Evolutionary conservation across 1,284 basidiomycete genomes (phyloP).

Genomic region (Grifola frondosa): DNA sequence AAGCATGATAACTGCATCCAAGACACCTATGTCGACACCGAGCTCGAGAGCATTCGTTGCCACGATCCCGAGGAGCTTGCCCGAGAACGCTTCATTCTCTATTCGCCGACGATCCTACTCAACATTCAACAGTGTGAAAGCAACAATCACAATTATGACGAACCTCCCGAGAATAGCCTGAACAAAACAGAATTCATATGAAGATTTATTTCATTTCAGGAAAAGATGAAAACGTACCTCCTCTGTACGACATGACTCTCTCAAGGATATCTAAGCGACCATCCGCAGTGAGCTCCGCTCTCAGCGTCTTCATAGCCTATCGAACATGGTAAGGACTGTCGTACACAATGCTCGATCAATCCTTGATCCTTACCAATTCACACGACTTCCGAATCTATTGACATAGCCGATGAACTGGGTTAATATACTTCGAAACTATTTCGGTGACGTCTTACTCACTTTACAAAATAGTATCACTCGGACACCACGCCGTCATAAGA

Average conservation of each 20-base stretch:
- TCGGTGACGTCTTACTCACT: too few species aligned
- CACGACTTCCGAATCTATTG: conserved; percentile 74
- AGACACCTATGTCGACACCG: conserved; percentile 85
- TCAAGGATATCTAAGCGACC: conserved; percentile 77
- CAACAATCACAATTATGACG: conserved; percentile 2
- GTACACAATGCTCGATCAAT: too few species aligned
- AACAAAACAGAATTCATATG: too few species aligned
- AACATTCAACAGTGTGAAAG: conserved; percentile 4
- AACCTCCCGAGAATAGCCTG: conserved; percentile 60
- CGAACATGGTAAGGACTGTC: conserved; percentile 5
- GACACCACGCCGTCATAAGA: conserved; percentile 79
- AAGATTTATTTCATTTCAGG: too few species aligned
- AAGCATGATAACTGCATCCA: conserved; percentile 89
- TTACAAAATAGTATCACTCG: conserved; percentile 89
- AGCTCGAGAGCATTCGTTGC: conserved; percentile 91
- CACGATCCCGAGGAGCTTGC: conserved; percentile 81
- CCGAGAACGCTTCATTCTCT: conserved; percentile 85
- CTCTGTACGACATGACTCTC: conserved; percentile 82
- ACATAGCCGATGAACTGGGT: too few species aligned
- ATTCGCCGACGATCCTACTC: conserved; percentile 78
- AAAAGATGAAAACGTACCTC: conserved; percentile 61
- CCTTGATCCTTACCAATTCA: conserved; percentile 60
- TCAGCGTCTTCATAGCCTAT: conserved; percentile 79
- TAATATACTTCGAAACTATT: too few species aligned
- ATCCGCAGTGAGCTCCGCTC: conserved; percentile 71